Conservation (phyloP, 2,329 filamentous ascomycete species). For the Coniochaeta sp. region DNA sequence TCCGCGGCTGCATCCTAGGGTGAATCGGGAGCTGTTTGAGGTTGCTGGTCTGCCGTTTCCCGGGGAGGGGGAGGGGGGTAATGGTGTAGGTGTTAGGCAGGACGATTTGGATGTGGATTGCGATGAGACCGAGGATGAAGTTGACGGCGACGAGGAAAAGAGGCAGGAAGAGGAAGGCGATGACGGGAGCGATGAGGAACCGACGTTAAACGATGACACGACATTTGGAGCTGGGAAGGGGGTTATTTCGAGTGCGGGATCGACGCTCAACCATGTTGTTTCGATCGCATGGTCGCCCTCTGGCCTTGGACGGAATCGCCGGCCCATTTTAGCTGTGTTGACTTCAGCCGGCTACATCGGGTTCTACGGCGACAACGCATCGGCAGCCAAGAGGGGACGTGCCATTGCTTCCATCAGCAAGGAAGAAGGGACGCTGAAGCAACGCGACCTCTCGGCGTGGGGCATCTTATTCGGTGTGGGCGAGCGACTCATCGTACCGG, state of each 20-base stretch:
- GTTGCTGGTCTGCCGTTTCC: conserved; percentile 28
- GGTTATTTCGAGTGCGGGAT: conserved; percentile 38
- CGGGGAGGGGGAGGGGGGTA: conserved; percentile 11
- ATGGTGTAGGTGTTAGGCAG: not conserved
- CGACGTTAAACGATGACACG: conserved; percentile 13
- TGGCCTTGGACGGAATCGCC: conserved; percentile 47
- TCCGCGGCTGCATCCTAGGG: conserved; percentile 29
- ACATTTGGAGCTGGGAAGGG: conserved; percentile 38
- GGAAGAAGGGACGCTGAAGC: conserved; percentile 18
- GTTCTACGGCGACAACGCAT: conserved; percentile 40
- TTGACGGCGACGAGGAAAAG: too few species aligned
- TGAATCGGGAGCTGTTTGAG: conserved; percentile 38
- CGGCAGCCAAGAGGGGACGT: conserved; percentile 7
- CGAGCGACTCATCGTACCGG: conserved; percentile 41
- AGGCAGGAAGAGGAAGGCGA: conserved; percentile 4
- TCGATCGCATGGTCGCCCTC: conserved; percentile 49
- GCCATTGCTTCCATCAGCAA: conserved; percentile 11
- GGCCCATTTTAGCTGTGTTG: conserved; percentile 44
- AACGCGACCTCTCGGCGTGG: conserved; percentile 34
- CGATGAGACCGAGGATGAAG: too few species aligned
- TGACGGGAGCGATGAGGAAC: conserved; percentile 8
- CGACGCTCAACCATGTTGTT: conserved; percentile 48
- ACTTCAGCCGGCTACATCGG: conserved; percentile 42
- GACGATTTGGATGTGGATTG: conserved; percentile 9
- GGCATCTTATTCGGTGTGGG: conserved; percentile 50